A percentile compares a stretch with the other conserved stretches of the same genome.
These are phyloP conservation scores for Apiospora saccharicola DNA, from an alignment of 2,329 filamentous ascomycete genomes.

Conservation along the genomic window DNA sequence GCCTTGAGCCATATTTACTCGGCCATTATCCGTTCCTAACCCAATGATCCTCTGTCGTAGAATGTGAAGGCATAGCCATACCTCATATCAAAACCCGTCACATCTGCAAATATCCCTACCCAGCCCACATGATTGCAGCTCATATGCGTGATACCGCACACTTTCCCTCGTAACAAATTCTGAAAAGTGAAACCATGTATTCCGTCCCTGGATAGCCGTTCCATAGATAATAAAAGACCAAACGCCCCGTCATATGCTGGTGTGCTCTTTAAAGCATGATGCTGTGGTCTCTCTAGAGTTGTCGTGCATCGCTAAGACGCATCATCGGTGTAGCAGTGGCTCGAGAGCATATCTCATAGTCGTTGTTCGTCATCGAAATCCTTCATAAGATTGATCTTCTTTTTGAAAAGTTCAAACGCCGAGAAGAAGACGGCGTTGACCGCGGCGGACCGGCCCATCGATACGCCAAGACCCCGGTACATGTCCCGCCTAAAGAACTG, in stretches of 20 bases:
- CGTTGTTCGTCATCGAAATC: slow-evolving; percentile 43
- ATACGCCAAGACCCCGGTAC: slow-evolving; percentile 85
- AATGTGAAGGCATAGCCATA: not conserved
- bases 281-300: slow-evolving; percentile 27
- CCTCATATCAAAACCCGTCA: not conserved
- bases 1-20: not conserved
- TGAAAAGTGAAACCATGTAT: slow-evolving; percentile 15
- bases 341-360: not conserved
- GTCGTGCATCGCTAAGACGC: not conserved
- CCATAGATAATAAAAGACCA: slow-evolving; percentile 22
- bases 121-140: not conserved
- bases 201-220: slow-evolving; percentile 29
- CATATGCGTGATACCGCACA: slow-evolving; percentile 19
- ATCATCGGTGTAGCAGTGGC: not conserved
- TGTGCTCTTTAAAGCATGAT: slow-evolving; percentile 32
- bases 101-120: not conserved
- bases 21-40: not conserved
- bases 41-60: not conserved
- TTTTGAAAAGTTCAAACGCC: slow-evolving; percentile 84
- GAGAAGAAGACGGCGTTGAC: slow-evolving; percentile 93
- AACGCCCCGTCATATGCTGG: slow-evolving; percentile 36
- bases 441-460: slow-evolving; percentile 81
- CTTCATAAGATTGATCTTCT: slow-evolving; percentile 64
- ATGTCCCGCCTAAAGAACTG: slow-evolving; percentile 79
- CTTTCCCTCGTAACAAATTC: slow-evolving; percentile 26